Evolutionary conservation across 2,329 filamentous ascomycete genomes (phyloP), one percentile per base, ranked within the genome.

Genomic region (Diatrype stigma): DNA sequence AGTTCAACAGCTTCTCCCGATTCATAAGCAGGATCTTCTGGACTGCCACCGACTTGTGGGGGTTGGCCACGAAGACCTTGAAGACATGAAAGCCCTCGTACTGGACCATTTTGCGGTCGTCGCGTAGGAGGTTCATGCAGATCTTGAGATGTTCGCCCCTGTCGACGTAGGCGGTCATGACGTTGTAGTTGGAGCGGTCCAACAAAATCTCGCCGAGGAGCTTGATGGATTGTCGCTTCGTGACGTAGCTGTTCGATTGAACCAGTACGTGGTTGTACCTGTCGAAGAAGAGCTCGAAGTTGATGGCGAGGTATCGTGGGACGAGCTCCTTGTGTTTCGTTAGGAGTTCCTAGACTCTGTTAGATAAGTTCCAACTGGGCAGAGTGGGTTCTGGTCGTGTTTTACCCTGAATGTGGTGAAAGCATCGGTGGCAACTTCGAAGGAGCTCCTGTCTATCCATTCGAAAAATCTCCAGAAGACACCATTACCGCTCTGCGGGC

Each of bases 51-150:
- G 90, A 96, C 74, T 99, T 99, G 76, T 97, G 92, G 7, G 94
- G 94, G 68, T 99, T 99, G 53, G 94, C 94, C 49, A 97, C 94
- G 71, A 99, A 99, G 56, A 99, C 93, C 77, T 99, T 99, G 80
- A 99, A 99, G 40, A 99, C 93, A 68, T 99, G 94, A 69, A 99
- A 99, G 7, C 92, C 94, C 70, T 99, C 94, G 68, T 99, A 99
- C 71, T 97, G 94, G 55, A 99, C 94, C 92, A 99, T 99, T 71
- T 96, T 94, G 60, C 93, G 84, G 70, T 97, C 93, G 69, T 97
- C 94, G 60, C 91, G 86, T 54, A 99, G 76, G 53, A 99, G 78
- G 70, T 96, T 97, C 94, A 99, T 99, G 74, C 92, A 94, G 57
- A 97, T 88, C 74, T 99, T 99, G 61, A 99, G 81, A 66, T 99